These are phyloP conservation scores for Chamaecrista fasciculata DNA, from an alignment of 306 rosid genomes.

Conservation along the genomic window DNA sequence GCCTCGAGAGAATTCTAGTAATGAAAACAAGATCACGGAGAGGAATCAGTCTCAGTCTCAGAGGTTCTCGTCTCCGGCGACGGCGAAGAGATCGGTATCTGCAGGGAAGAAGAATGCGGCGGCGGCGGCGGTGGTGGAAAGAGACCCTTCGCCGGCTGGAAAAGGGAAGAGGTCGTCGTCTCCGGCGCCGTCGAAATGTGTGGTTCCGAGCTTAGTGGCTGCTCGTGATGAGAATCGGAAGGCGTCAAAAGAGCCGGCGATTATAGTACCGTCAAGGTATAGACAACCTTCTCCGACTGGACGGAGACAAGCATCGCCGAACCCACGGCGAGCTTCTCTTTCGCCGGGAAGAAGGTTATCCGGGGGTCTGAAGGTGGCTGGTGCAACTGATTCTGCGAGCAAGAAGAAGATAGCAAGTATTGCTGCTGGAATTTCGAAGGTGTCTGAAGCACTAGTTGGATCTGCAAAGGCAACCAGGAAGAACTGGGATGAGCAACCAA, in stretches of 20 bases:
- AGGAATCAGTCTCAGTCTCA: too few species aligned
- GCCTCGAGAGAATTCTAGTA: conserved; percentile 55
- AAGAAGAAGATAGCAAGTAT: conserved; percentile 72
- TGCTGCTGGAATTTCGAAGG: conserved; percentile 66
- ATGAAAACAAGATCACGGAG: conserved; percentile 28
- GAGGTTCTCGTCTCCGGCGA: conserved; percentile 83
- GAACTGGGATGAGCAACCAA: conserved; percentile 78
- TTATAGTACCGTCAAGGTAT: conserved; percentile 87
- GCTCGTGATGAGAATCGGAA: conserved; percentile 79
- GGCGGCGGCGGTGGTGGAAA: conserved; percentile 33
- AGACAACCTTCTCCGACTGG: conserved; percentile 82
- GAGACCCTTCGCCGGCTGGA: conserved; percentile 80
- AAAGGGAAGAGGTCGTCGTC: conserved; percentile 82
- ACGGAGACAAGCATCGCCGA: conserved; percentile 80
- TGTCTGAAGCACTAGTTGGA: conserved; percentile 72
- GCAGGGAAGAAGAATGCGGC: conserved; percentile 46
- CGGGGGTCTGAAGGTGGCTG: conserved; percentile 52
- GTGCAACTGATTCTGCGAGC: conserved; percentile 46
- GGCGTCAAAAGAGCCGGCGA: conserved; percentile 63
- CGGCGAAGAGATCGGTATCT: conserved; percentile 60
- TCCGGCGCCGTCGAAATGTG: conserved; percentile 88
- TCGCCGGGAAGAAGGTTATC: conserved; percentile 85
- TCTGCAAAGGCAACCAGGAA: conserved; percentile 61
- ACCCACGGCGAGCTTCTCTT: conserved; percentile 68
- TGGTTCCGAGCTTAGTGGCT: conserved; percentile 72